Percentiles rank a stretch among this genome's conserved stretches.
Conservation (phyloP, 805 yeast species). For the Priceomyces medius region DNA sequence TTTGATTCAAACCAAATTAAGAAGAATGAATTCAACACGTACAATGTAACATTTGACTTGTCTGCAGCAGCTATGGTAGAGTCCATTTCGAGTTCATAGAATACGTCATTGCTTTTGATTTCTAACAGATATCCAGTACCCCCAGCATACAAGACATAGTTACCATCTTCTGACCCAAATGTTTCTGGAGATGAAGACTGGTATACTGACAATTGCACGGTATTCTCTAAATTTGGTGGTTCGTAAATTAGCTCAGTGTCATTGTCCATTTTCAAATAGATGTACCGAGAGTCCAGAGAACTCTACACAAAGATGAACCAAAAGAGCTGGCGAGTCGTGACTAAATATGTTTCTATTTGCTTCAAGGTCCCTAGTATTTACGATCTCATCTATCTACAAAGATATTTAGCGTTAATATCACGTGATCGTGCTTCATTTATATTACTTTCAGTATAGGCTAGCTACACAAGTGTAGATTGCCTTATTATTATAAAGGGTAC, state of each 20-base stretch:
- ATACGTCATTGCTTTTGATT: conserved; percentile 16
- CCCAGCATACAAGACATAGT: conserved; percentile 42
- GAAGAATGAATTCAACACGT: conserved; percentile 33
- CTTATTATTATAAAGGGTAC: no score
- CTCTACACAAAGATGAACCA: no score
- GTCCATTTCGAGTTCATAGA: conserved; percentile 10
- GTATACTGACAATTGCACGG: conserved; percentile 31
- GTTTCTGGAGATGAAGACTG: conserved; percentile 39
- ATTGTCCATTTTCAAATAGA: no score
- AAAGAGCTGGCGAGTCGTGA: no score
- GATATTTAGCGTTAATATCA: not conserved
- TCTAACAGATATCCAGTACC: conserved; percentile 18
- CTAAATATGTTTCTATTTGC: no score
- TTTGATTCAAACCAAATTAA: conserved; percentile 27
- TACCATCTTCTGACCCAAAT: conserved; percentile 36
- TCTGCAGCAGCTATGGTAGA: conserved; percentile 11
- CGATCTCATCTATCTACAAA: not conserved
- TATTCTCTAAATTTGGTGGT: conserved; percentile 42
- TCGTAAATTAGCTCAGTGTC: conserved; percentile 14
- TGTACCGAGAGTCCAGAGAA: no score
- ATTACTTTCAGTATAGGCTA: no score
- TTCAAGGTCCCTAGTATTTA: not conserved
- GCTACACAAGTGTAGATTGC: no score
- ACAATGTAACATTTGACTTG: conserved; percentile 20
- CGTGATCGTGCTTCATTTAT: not conserved